Conservation (phyloP, 148 eudicot species). For the Vaccinium corymbosum region DNA sequence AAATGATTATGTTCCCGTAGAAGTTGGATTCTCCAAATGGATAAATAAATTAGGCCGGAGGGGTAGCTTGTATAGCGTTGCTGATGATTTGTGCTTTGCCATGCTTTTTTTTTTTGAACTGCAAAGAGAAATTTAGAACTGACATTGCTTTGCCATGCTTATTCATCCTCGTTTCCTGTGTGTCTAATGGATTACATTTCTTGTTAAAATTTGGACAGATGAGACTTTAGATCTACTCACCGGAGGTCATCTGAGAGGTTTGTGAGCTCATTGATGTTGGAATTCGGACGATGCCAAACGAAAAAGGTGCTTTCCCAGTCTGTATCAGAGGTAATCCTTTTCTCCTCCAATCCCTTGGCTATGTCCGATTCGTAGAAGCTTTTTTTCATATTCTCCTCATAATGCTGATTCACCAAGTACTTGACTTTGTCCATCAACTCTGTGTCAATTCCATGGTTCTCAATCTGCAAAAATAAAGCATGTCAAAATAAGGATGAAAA, state of each 20-base stretch:
- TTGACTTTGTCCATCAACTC: conserved; percentile 64
- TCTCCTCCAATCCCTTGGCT: conserved; percentile 39
- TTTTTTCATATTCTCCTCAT: conserved; percentile 58
- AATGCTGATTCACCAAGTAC: conserved; percentile 48
- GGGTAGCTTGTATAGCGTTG: background rate
- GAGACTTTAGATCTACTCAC: conserved; percentile 29
- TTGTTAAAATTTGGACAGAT: background rate
- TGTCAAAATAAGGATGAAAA: background rate
- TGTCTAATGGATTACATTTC: background rate
- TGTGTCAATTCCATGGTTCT: conserved; percentile 66
- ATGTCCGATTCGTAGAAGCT: conserved; percentile 52
- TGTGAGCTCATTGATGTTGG: conserved; percentile 43
- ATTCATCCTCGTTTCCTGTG: background rate
- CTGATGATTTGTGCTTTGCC: background rate
- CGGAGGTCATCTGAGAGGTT: conserved; percentile 52
- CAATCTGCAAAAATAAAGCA: conserved; percentile 46
- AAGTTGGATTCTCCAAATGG: background rate
- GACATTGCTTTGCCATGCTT: too few species aligned
- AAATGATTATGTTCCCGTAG: background rate
- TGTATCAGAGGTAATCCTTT: conserved; percentile 27
- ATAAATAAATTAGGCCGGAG: background rate
- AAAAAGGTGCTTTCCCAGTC: conserved; percentile 85
- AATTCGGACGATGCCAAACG: conserved; percentile 62
- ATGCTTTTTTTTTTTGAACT: too few species aligned
- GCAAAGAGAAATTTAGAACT: too few species aligned